Base-by-base conservation (phyloP, 306 rosid genomes). In the Sophora flavescens region DNA sequence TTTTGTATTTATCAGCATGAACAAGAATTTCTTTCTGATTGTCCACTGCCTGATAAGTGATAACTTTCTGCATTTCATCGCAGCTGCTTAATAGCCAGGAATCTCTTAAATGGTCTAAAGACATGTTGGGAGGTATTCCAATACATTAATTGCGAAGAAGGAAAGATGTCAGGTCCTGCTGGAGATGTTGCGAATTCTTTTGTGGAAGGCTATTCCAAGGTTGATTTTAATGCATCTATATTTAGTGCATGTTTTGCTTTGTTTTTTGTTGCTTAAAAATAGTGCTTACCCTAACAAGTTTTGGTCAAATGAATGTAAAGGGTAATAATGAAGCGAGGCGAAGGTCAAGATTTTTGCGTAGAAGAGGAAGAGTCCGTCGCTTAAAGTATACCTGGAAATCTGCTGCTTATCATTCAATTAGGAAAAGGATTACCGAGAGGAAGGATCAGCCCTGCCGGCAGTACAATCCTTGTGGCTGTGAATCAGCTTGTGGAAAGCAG, bases 371-470 rank as follows among this genome's bases (percentile, higher is more conserved):
- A 82, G 99, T 96, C 68, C 99, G 99, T 64, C 98, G 99, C 59
- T 84, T 96, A 79, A 95, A 95, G 85, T 95, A 95, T 85, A 92
- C 96, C 41, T 95, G 97, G 98, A 95, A 95, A 79, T 89, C 98
- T 70, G 97, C 98, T 54, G 98, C 98, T 41, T 95, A 92, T 78
- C 98, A 95, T 89, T 95, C 98, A 44, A 88, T 95, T 63, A 83
- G 98, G 83, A 95, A 95, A 85, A 91, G 98, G 74, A 95, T 95
- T 77, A 92, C 97, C 11, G 98, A 95, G 72, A 92, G 90, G 77
- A 95, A 95, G 81, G 97, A 95, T 79, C 98, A 95, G 81, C 98
- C 98, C 36, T 95, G 97, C 84, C 88, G 98, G 76, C 97, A 95
- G 90, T 95, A 90, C 84, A 95, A 95, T 81, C 98, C 98, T 51